These are phyloP conservation scores for Phanerodontia chrysosporium DNA, from an alignment of 768 basidiomycete genomes.

Conservation along the genomic window DNA sequence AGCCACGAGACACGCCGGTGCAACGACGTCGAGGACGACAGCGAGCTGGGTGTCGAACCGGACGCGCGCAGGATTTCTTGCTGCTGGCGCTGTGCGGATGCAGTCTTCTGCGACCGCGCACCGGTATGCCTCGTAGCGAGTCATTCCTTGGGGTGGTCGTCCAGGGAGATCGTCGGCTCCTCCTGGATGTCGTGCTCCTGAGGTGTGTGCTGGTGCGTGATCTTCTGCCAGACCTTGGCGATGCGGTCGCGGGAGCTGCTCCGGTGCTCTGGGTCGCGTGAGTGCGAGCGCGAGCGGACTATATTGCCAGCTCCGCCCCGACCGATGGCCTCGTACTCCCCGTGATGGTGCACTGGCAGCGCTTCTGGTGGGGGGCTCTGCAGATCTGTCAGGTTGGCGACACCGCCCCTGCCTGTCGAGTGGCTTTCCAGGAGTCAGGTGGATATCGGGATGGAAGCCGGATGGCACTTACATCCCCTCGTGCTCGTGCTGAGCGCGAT, in stretches of 20 bases:
- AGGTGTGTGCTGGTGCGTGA: conserved; percentile 12
- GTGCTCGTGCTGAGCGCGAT: conserved; percentile 15
- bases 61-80: neutral
- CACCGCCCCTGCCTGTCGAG: conserved; percentile 68
- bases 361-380: conserved; percentile 21
- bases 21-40: neutral
- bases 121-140: conserved; percentile 1
- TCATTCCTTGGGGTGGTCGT: neutral
- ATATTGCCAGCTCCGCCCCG: conserved; percentile 67
- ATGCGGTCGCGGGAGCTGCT: conserved; percentile 3
- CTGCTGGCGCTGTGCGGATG: neutral
- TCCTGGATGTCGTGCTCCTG: conserved; percentile 4
- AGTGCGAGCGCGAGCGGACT: conserved; percentile 31
- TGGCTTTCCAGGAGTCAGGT: conserved; percentile 36
- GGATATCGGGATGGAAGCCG: neutral
- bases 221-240: conserved; percentile 18
- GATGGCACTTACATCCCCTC: conserved; percentile 36
- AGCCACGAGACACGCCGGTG: neutral
- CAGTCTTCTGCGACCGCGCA: neutral
- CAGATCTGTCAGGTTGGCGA: conserved; percentile 47
- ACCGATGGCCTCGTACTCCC: conserved; percentile 38
- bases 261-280: conserved; percentile 21
- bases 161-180: neutral
- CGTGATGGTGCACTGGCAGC: conserved; percentile 2
- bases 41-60: neutral